Evolutionary conservation across 2,329 filamentous ascomycete genomes (phyloP).

Genomic region (Penicillium sclerotigenum): DNA sequence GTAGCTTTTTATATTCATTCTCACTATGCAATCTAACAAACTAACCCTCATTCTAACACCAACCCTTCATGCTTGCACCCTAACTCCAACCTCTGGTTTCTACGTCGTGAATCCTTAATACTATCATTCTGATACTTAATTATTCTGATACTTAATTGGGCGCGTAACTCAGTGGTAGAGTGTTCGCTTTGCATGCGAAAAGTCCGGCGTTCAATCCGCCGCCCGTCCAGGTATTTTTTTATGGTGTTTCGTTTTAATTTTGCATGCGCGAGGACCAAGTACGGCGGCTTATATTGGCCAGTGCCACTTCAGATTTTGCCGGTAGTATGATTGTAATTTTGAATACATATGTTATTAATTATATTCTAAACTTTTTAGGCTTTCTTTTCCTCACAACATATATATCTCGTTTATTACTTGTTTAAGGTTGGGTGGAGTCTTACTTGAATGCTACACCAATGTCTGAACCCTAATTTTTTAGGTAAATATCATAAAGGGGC

Average conservation of each 20-base stretch:
- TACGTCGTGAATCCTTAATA: rapidly evolving
- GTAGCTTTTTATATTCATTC: background rate
- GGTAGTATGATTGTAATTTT: background rate
- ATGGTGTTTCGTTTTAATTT: background rate
- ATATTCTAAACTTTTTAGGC: background rate
- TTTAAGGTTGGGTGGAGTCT: no score
- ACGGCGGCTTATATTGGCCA: no score
- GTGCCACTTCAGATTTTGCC: background rate
- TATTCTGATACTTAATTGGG: background rate
- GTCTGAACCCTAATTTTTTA: background rate
- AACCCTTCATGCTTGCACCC: background rate
- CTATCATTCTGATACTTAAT: rapidly evolving
- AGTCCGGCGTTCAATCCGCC: constrained; percentile 6
- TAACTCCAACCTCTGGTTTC: background rate
- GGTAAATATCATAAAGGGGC: no score
- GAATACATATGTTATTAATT: background rate
- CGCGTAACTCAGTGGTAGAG: constrained; percentile 21
- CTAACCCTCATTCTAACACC: background rate
- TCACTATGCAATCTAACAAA: background rate
- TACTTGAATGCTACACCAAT: background rate
- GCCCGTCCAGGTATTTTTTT: background rate
- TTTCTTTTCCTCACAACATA: background rate
- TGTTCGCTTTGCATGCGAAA: constrained; percentile 20
- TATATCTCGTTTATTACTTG: background rate
- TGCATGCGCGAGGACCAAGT: background rate